Base-by-base conservation (phyloP, 768 basidiomycete species). In the Phaeotremella fagi region DNA sequence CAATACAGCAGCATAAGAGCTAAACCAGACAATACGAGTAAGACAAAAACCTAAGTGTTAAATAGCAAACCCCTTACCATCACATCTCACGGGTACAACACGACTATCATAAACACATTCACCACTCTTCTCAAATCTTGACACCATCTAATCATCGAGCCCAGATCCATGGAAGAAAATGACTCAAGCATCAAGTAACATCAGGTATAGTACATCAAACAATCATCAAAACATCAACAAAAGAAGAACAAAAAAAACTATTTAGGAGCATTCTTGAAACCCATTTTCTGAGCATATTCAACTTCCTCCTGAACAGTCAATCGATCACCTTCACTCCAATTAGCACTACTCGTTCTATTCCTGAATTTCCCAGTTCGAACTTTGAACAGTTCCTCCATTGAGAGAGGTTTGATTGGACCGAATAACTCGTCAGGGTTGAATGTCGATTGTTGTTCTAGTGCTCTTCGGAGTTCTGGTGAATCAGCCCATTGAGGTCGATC, bases 301-400 rank as follows among this genome's bases (percentile, higher is more conserved):
- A 79, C 77, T 75, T 92, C 85, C 75, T 97, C 94, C 59, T 86
- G 83, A 22, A 78, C 73, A 15, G 89, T 92, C 63, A 98, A 76
- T 23, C 83, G 80, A 76, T 97, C 94, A n/a, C 85, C 76, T n/a
- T 89, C 90, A 4, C 83, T 81, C 94, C 94, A 98, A 71, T 95
- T 95, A 28, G 94, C 94, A 11, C 89, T 92, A 66, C 90, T 92
- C 7, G 89, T 88, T 43, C 94, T 80, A 5, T 88, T 85, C 53
- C 92, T 80, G 79, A 95, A 95, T 45, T 83, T 84, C 57, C 84
- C 79, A 24, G 78, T 80, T 64, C 83, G 81, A 23, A 65, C 67
- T 42, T 74, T 74, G 80, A 99, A 99, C 59, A 98, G 80, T 67
- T 97, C 90, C 61, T 92, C 90, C 90, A 98, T 95, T 57, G 78